phyloP scores from a whole-genome alignment of 352 stramenopile genomes.

The Pythium phragmiticola region DNA sequence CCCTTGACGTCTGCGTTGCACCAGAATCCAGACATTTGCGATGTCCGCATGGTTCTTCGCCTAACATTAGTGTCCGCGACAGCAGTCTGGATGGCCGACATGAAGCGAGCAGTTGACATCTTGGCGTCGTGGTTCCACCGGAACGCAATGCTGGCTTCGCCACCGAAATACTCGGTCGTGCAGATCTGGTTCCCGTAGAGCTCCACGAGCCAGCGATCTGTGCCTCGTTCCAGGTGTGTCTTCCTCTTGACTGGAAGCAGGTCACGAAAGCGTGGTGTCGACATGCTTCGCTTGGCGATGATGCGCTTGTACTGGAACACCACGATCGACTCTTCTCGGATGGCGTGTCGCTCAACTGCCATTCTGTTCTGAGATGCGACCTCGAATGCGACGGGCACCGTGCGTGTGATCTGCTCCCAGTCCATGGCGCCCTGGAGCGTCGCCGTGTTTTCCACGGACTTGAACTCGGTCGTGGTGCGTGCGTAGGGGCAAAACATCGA shows the following conservation, averaged over 20 bases:
- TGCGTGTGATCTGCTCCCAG: neutral
- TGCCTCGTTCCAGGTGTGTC: neutral
- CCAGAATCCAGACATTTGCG: neutral
- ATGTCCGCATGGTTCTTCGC: neutral
- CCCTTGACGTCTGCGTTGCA: conserved; percentile 3
- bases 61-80: neutral
- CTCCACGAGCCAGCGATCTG: conserved; percentile 1
- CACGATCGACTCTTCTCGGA: neutral
- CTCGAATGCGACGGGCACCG: neutral
- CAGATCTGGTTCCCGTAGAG: conserved; percentile 7
- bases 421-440: neutral
- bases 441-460: neutral
- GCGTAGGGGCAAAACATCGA: neutral
- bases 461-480: neutral
- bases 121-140: conserved; percentile 3
- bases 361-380: neutral
- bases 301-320: neutral
- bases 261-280: neutral
- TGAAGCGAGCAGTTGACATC: neutral
- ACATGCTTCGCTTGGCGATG: conserved; percentile 1
- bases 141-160: conserved; percentile 1
- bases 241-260: neutral
- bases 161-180: conserved; percentile 10
- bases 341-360: neutral
- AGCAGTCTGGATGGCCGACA: neutral